Evolutionary conservation across 1,139 yeast genomes (phyloP).

Genomic region (Hanseniaspora uvarum): DNA sequence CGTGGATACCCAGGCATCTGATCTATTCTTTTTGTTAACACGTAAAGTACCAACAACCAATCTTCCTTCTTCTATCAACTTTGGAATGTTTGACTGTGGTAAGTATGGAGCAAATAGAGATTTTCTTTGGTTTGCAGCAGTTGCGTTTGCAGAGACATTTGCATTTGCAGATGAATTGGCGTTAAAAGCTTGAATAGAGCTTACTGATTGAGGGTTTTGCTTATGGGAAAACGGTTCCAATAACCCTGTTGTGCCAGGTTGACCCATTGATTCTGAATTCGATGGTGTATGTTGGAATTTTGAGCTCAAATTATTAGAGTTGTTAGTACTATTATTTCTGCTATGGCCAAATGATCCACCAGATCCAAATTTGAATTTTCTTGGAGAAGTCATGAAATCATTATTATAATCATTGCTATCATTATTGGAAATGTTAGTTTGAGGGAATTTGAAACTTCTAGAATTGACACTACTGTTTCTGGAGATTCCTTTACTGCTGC

Average conservation of each 20-base stretch:
- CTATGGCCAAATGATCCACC: conserved; percentile 45
- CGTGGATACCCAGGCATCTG: conserved; percentile 95
- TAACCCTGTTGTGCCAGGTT: conserved; percentile 7
- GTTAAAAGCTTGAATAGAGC: conserved; percentile 20
- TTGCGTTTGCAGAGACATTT: conserved; percentile 12
- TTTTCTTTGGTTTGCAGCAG: conserved; percentile 44
- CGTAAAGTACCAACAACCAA: conserved; percentile 85
- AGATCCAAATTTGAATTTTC: conserved; percentile 15
- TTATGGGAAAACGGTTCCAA: conserved; percentile 10
- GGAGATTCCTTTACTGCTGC: conserved; percentile 20
- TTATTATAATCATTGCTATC: conserved; percentile 25
- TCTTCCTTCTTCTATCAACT: conserved; percentile 76
- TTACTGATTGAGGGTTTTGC: conserved; percentile 9
- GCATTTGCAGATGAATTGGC: conserved; percentile 22
- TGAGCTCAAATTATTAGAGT: conserved; percentile 21
- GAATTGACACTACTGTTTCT: conserved; percentile 31
- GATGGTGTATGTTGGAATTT: conserved; percentile 20
- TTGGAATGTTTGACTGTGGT: conserved; percentile 88
- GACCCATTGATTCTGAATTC: conserved; percentile 19
- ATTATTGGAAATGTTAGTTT: conserved; percentile 28
- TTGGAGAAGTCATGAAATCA: conserved; percentile 13
- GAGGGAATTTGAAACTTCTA: conserved; percentile 37
- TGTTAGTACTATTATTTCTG: conserved; percentile 46
- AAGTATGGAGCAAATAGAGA: conserved; percentile 91
- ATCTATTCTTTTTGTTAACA: conserved; percentile 88